Base-by-base conservation (phyloP, 352 stramenopile genomes). In the Globisporangium spinosum region DNA sequence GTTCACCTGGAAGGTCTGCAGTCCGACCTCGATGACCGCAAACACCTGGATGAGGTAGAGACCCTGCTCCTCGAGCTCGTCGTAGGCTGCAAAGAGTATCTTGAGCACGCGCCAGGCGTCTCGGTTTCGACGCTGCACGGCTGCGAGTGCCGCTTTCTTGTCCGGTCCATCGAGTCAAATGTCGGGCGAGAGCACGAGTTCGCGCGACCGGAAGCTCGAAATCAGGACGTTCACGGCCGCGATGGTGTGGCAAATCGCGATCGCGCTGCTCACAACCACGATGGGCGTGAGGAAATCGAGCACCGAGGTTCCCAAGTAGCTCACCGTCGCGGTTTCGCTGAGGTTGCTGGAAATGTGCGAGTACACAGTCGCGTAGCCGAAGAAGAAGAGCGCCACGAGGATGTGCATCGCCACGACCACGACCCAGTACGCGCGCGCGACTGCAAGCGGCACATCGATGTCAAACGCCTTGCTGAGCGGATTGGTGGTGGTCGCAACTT, bases 1-100 rank as follows among this genome's bases (percentile, higher is more conserved):
- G 69, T 58, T 59, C 13, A 54, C 55, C 53, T 78, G 72, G 63
- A 67, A 78, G 17, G 64, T 67, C 58, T 79, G 70, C n/a, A 73
- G 23, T 13, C 57, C 61, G 20, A 79, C 47, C 32, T 79, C 60
- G 25, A 74, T 47, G 3, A 69, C 27, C 15, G 62, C 49, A 4
- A 63, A 47, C 3, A 70, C 64, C 6, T 70, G 64, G 4, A 55
- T 23, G n/a, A 65, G 43, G 34, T 65, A 63, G 43, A 70, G 45
- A 0, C 64, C 64, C 23, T 58, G 58, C 56, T 53, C 51, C n/a
- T 70, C 29, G 32, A 70, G 64, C 23, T 64, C 60, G 15, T 32
- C 23, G 45, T 65, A 70, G 22, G 38, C 27, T 2, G 45, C 58
- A 20, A 64, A 60, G 12, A 70, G 45, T n/a, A 55, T 32, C 8